Base-by-base conservation (phyloP, 352 stramenopile genomes). In the Plasmopara viticola region DNA sequence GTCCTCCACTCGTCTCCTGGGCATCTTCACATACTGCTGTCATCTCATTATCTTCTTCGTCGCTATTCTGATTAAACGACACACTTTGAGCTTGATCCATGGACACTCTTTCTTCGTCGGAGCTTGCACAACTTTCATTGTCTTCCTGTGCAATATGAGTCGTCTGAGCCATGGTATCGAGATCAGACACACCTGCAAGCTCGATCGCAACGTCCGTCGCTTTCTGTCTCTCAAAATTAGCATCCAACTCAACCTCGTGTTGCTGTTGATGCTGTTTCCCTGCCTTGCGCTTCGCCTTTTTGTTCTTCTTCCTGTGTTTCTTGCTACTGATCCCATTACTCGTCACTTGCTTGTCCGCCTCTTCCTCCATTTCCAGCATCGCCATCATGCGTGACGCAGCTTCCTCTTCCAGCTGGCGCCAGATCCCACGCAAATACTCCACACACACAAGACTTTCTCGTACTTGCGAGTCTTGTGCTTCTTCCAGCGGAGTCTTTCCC, bases 341-440 rank as follows among this genome's bases (percentile, higher is more conserved):
- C 35, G 12, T 64, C 8, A 15, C 47, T 20, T 42, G 18, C 43
- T 48, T 48, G 14, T 37, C 49, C 3, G 54, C 44, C n/a, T 67
- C 63, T 44, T 87, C 79, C 46, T 93, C 82, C 70, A 90, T 83
- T 60, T 93, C 79, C 2, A 93, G 61, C 82, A 93, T 93, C 6
- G 71, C 68, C 64, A 89, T 81, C 82, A 90, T 93, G 1, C 80
- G 72, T 13, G 72, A 68, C 0, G 80, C 74, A 1, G 80, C 82
- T 53, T 93, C 79, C 49, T 93, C 79, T 60, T 93, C 82, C 12
- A 93, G 53, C 12, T 72, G 61, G 14, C 72, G 70, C 82, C 82
- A 93, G 25, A 87, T 80, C 9, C 53, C 58, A 13, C 71, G 74
- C 41, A 93, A 40, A 18, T 84, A 67, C 7, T 70, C 64, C 3